phyloP scores from a whole-genome alignment of 164 flowering plant genomes.

The Berberis vulgaris region DNA sequence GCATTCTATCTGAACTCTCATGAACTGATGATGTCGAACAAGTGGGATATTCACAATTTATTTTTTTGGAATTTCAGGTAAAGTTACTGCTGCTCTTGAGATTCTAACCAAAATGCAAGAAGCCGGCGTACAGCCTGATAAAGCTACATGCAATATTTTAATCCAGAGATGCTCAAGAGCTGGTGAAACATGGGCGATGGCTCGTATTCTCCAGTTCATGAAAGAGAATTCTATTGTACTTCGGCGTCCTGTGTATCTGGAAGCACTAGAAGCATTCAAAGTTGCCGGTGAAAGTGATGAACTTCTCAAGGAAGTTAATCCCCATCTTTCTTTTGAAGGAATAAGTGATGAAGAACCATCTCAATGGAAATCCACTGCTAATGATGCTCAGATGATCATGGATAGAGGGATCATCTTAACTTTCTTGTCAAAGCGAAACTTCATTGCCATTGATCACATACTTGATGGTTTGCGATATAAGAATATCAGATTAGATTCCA shows the following conservation, averaged over 20 bases:
- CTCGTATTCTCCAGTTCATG: conserved; percentile 60
- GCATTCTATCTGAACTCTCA: no score
- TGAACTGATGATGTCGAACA: no score
- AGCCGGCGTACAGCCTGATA: conserved; percentile 73
- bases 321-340: conserved; percentile 37
- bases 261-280: conserved; percentile 45
- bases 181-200: conserved; percentile 40
- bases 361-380: neutral
- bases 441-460: conserved; percentile 47
- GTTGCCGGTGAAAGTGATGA: conserved; percentile 43
- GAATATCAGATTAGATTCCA: conserved; percentile 27
- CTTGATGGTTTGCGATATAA: conserved; percentile 28
- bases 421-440: conserved; percentile 41
- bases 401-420: conserved; percentile 35
- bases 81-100: conserved; percentile 53
- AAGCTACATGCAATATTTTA: conserved; percentile 81
- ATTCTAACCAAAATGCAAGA: conserved; percentile 84
- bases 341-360: conserved; percentile 10
- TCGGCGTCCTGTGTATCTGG: conserved; percentile 55
- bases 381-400: conserved; percentile 12
- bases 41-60: neutral
- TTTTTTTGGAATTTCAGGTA: conserved; percentile 34
- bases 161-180: conserved; percentile 54
- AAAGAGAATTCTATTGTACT: conserved; percentile 56
- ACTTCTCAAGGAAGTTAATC: conserved; percentile 68